These are phyloP conservation scores for Saccharomycopsis synnaedendra DNA, from an alignment of 805 yeast species.

Conservation along the genomic window DNA sequence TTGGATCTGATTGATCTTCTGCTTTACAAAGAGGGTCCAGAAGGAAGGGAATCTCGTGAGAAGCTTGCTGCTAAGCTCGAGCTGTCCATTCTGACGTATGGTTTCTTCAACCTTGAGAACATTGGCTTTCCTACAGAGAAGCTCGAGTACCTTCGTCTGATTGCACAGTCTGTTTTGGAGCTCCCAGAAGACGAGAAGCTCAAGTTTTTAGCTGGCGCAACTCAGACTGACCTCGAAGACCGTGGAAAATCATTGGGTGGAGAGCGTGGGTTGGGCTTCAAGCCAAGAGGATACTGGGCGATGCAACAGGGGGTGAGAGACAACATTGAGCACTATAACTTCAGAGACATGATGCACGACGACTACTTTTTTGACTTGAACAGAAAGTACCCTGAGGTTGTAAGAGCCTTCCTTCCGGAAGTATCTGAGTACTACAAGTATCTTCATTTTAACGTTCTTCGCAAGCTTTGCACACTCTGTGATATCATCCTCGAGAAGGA, in stretches of 20 bases:
- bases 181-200: slow-evolving; percentile 22
- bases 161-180: slow-evolving; percentile 22
- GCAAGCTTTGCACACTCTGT: slow-evolving; percentile 28
- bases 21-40: slow-evolving; percentile 26
- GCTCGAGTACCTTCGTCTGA: slow-evolving; percentile 20
- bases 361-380: slow-evolving; percentile 12
- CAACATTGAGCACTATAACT: slow-evolving; percentile 28
- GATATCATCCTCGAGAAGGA: slow-evolving; percentile 34
- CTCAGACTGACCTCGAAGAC: slow-evolving; percentile 23
- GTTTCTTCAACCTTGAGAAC: slow-evolving; percentile 25
- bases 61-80: slow-evolving; percentile 28
- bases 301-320: slow-evolving; percentile 28
- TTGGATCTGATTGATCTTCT: slow-evolving; percentile 25
- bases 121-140: slow-evolving; percentile 19
- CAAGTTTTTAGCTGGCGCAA: slow-evolving; percentile 23
- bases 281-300: slow-evolving; percentile 33
- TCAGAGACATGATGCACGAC: slow-evolving; percentile 21
- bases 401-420: slow-evolving; percentile 27
- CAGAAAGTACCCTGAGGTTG: slow-evolving; percentile 31
- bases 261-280: slow-evolving; percentile 30
- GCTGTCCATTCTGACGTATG: slow-evolving; percentile 28
- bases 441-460: slow-evolving; percentile 28
- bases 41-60: slow-evolving; percentile 23
- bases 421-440: slow-evolving; percentile 28
- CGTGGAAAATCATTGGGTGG: slow-evolving; percentile 24